Conservation (phyloP, 1,139 yeast species). For the Suhomyces anneliseae region DNA sequence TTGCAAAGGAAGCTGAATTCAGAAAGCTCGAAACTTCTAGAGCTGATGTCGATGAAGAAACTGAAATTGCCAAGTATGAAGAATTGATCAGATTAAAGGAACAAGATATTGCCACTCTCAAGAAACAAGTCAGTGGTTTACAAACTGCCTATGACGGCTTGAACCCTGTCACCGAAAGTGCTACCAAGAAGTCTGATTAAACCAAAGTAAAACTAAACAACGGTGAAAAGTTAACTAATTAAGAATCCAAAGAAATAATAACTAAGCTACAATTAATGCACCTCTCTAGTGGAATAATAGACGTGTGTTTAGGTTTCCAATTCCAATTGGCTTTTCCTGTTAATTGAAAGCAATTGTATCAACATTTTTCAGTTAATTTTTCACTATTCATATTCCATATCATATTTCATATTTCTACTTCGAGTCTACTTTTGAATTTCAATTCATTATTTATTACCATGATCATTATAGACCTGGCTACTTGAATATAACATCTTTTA, state of each 20-base stretch:
- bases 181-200: slow-evolving; percentile 8
- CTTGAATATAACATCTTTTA: neutral
- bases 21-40: slow-evolving; percentile 25
- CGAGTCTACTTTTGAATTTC: too few relatives aligned
- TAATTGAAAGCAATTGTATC: too few relatives aligned
- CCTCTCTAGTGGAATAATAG: too few relatives aligned
- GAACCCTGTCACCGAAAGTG: slow-evolving; percentile 15
- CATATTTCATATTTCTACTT: too few relatives aligned
- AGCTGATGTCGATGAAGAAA: slow-evolving; percentile 22
- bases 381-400: too few relatives aligned
- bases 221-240: too few relatives aligned
- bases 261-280: too few relatives aligned
- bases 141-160: slow-evolving; percentile 54
- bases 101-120: slow-evolving; percentile 49
- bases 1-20: slow-evolving; percentile 52
- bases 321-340: too few relatives aligned
- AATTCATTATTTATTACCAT: too few relatives aligned
- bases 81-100: slow-evolving; percentile 47
- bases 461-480: neutral
- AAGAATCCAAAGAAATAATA: too few relatives aligned
- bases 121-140: slow-evolving; percentile 54
- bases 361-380: too few relatives aligned
- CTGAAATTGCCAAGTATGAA: slow-evolving; percentile 38
- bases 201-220: neutral
- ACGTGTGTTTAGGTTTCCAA: too few relatives aligned